These are phyloP conservation scores for Aulographum hederae DNA, from an alignment of 2,329 filamentous ascomycete genomes.

Conservation along the genomic window DNA sequence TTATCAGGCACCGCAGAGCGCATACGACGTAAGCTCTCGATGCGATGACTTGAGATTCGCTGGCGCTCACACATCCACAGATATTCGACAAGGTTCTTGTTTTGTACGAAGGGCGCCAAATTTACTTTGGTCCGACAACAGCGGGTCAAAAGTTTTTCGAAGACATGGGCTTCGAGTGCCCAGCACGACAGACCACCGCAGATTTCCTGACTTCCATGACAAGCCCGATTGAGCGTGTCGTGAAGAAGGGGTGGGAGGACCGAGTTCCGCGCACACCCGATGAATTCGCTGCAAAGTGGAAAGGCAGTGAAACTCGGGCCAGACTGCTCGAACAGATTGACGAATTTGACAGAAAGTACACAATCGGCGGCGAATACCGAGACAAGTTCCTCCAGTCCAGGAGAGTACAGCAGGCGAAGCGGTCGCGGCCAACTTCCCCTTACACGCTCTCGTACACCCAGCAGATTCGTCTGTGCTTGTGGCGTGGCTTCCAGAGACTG, in stretches of 20 bases:
- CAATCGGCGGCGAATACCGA: slow-evolving; percentile 24
- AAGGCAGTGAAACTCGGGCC: slow-evolving; percentile 31
- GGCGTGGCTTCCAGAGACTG: slow-evolving; percentile 63
- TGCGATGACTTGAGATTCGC: too few species aligned
- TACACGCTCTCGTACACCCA: slow-evolving; percentile 64
- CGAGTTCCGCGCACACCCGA: slow-evolving; percentile 29
- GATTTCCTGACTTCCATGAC: slow-evolving; percentile 68
- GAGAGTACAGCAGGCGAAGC: slow-evolving; percentile 26
- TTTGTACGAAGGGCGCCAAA: slow-evolving; percentile 45
- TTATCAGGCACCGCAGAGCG: slow-evolving; percentile 52
- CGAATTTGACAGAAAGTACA: slow-evolving; percentile 25
- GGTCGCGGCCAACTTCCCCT: slow-evolving; percentile 39
- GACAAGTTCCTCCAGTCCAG: slow-evolving; percentile 28
- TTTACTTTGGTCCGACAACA: slow-evolving; percentile 46
- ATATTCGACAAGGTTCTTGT: slow-evolving; percentile 48
- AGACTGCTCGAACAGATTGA: slow-evolving; percentile 25
- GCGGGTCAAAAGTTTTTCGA: slow-evolving; percentile 49
- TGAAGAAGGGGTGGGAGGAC: slow-evolving; percentile 24
- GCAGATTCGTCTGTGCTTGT: slow-evolving; percentile 63
- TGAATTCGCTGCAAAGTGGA: slow-evolving; percentile 33
- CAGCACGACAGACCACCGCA: slow-evolving; percentile 50
- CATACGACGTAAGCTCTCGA: slow-evolving; percentile 35
- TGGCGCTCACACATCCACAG: too few species aligned
- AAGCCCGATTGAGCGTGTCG: slow-evolving; percentile 26
- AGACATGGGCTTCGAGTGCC: slow-evolving; percentile 50